A percentile compares a stretch with the other conserved stretches of the same genome.
Evolutionary conservation across 495 filamentous ascomycete species (phyloP).

Genomic region (Tuber microsphaerosporum): DNA sequence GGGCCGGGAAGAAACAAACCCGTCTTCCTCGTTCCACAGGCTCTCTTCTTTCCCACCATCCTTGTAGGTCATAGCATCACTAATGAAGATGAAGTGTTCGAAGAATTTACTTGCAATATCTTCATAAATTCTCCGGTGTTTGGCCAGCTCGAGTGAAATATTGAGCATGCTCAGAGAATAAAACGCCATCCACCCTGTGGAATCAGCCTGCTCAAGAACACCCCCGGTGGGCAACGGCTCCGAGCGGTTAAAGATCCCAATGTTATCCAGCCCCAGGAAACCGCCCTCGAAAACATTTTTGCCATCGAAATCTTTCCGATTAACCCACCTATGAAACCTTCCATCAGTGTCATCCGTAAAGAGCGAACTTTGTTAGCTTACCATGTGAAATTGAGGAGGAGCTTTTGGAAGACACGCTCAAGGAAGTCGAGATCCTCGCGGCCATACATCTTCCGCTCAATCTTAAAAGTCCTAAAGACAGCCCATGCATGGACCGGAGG

Average conservation of each 20-base stretch:
- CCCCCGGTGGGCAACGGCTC: conserved; percentile 91
- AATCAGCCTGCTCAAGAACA: conserved; percentile 89
- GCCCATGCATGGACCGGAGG: conserved; percentile 96
- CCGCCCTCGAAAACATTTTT: conserved; percentile 97
- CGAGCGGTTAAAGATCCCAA: conserved; percentile 95
- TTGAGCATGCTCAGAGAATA: conserved; percentile 94
- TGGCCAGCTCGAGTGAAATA: conserved; percentile 87
- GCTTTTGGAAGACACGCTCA: conserved; percentile 91
- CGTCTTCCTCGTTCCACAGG: conserved; percentile 89
- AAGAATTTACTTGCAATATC: conserved; percentile 98
- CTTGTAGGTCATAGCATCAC: conserved; percentile 92
- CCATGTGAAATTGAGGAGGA: conserved; percentile 96
- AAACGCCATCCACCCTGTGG: conserved; percentile 98
- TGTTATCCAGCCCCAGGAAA: conserved; percentile 94
- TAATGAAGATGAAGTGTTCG: conserved; percentile 95
- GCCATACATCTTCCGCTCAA: conserved; percentile 94
- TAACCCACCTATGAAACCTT: conserved; percentile 60
- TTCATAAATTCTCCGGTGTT: conserved; percentile 92
- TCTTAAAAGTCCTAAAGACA: conserved; percentile 91
- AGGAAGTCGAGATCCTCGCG: conserved; percentile 90
- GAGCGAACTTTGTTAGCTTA: conserved; percentile 74
- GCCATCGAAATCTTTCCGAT: conserved; percentile 84
- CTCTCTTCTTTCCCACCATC: conserved; percentile 71
- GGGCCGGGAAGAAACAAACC: conserved; percentile 42
- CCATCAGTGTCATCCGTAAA: conserved; percentile 31